Conservation (phyloP, 2,329 filamentous ascomycete genomes). For the Elsinoe batatas region DNA sequence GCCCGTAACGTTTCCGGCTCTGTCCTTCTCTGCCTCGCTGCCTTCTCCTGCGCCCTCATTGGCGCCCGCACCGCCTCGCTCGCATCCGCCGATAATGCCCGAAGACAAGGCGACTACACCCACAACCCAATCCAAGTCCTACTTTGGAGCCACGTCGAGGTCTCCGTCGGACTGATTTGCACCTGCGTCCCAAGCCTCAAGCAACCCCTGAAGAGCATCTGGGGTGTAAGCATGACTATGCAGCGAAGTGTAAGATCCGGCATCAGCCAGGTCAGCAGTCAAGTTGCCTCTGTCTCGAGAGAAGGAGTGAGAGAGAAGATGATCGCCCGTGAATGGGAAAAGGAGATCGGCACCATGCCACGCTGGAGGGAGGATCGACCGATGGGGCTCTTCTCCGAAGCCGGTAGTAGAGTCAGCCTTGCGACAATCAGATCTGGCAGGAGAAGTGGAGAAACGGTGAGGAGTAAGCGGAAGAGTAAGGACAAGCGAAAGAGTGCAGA, state of each 20-base stretch:
- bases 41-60: neutral
- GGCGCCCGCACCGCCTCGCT: neutral
- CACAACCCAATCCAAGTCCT: neutral
- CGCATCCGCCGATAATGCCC: neutral
- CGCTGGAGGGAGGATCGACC: neutral
- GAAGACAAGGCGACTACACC: neutral
- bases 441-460: neutral
- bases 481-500: neutral
- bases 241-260: neutral
- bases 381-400: neutral
- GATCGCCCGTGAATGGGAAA: neutral
- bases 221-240: neutral
- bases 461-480: neutral
- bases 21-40: neutral
- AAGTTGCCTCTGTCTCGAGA: neutral
- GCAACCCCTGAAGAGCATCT: neutral
- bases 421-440: neutral
- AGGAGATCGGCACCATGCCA: neutral
- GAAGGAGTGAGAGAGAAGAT: neutral
- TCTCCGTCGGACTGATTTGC: neutral
- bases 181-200: neutral
- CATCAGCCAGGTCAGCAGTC: neutral
- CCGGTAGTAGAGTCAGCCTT: neutral
- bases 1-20: neutral
- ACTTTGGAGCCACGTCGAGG: constrained; percentile 3